phyloP scores from a whole-genome alignment of 176 grass and related monocot species.

The Aegilops bicornis region DNA sequence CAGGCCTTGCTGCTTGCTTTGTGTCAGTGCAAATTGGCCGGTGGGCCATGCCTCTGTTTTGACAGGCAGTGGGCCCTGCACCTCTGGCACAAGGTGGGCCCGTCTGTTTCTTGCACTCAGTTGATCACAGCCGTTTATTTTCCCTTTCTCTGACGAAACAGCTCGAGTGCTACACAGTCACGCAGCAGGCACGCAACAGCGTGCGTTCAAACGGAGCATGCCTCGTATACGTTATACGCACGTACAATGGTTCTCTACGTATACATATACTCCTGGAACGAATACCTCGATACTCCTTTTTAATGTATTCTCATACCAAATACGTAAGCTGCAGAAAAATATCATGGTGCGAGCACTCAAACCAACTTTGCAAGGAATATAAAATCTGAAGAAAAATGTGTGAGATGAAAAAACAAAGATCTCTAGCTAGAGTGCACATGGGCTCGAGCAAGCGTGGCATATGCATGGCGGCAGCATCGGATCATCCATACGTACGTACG shows the following conservation, averaged over 20 bases:
- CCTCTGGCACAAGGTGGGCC: constrained; percentile 9
- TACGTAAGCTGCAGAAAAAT: too few relatives aligned
- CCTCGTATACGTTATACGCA: background rate
- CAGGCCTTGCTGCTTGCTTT: constrained; percentile 29
- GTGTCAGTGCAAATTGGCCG: constrained; percentile 18
- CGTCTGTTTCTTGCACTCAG: background rate
- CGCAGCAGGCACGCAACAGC: background rate
- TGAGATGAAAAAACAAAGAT: background rate
- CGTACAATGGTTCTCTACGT: background rate
- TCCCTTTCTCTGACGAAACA: background rate
- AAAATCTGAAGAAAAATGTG: background rate
- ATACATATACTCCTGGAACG: background rate
- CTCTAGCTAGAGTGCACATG: background rate
- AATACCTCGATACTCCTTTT: background rate
- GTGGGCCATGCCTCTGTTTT: background rate
- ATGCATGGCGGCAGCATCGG: constrained; percentile 33
- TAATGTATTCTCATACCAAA: too few relatives aligned
- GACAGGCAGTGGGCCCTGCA: background rate
- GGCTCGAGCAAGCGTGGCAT: background rate
- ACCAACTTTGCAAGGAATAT: background rate
- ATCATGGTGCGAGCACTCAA: background rate
- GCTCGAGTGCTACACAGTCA: background rate
- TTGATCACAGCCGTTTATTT: background rate
- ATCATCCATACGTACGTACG: constrained; percentile 41
- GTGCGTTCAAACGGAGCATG: background rate